Percentiles rank a stretch among this genome's conserved stretches.
Conservation (phyloP, 148 eudicot species). For the Cornus controversa region DNA sequence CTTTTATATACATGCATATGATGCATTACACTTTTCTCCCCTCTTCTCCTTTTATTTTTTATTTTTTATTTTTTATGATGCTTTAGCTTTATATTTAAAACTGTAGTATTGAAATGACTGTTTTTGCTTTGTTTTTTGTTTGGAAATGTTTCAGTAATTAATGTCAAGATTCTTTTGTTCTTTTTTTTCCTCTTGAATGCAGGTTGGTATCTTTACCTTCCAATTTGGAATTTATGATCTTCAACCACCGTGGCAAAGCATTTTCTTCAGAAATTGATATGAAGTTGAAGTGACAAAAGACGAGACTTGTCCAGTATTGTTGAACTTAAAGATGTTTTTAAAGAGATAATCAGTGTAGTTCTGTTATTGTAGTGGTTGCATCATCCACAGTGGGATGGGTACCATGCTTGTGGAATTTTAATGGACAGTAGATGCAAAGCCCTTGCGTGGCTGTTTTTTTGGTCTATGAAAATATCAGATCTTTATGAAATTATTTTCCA, state of each 20-base stretch:
- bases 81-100: neutral
- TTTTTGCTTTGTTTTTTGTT: neutral
- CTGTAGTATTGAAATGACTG: neutral
- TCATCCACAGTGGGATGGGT: neutral
- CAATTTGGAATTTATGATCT: slow-evolving; percentile 86
- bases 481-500: neutral
- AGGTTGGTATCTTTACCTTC: slow-evolving; percentile 78
- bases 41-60: too few species aligned
- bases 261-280: slow-evolving; percentile 39
- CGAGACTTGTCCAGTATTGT: neutral
- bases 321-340: neutral
- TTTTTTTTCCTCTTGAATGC: slow-evolving; percentile 27
- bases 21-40: neutral
- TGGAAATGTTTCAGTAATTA: slow-evolving; percentile 13
- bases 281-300: slow-evolving; percentile 62
- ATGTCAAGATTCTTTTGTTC: slow-evolving; percentile 5
- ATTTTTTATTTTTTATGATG: too few species aligned
- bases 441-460: neutral
- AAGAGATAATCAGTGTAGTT: neutral
- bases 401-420: neutral
- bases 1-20: neutral
- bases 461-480: neutral
- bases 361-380: neutral
- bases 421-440: neutral
- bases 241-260: slow-evolving; percentile 85